Evolutionary conservation across 2,329 filamentous ascomycete genomes (phyloP).

Genomic region (Hysterium pulicare): DNA sequence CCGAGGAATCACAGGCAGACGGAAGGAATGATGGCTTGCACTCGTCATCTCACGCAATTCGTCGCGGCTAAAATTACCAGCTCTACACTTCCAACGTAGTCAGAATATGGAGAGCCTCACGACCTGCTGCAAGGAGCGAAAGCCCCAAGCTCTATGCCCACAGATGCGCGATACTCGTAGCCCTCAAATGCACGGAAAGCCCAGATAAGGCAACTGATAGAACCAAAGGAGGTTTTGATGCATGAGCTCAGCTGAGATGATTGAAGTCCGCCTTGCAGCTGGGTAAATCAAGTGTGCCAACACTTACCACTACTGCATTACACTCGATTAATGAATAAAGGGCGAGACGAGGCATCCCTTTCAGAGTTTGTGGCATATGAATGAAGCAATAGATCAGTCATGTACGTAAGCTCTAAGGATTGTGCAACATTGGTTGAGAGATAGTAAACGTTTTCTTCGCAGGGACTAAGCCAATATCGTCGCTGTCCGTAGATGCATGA

Average conservation of each 20-base stretch:
- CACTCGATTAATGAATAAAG: background rate
- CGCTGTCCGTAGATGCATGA: constrained; percentile 14
- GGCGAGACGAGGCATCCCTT: constrained; percentile 1
- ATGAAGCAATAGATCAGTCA: background rate
- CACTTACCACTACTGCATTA: background rate
- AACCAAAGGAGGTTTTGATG: constrained; percentile 2
- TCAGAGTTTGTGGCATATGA: constrained; percentile 1
- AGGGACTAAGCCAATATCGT: constrained; percentile 9
- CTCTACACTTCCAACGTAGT: background rate
- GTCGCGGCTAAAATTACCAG: background rate
- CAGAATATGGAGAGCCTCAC: background rate
- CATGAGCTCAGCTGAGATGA: constrained; percentile 15
- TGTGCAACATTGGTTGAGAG: no score
- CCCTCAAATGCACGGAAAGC: constrained; percentile 2
- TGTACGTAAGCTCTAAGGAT: no score
- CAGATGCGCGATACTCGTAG: background rate
- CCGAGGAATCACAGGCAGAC: constrained; percentile 3
- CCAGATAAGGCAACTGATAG: background rate
- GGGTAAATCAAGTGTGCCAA: background rate
- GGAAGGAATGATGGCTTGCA: no score
- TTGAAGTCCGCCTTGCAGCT: background rate
- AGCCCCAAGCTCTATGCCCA: background rate
- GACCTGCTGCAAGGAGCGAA: background rate
- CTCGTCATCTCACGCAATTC: constrained; percentile 1
- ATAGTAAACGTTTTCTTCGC: no score